Evolutionary conservation across 495 filamentous ascomycete species (phyloP).

Genomic region (Parachaetomium inaequale): DNA sequence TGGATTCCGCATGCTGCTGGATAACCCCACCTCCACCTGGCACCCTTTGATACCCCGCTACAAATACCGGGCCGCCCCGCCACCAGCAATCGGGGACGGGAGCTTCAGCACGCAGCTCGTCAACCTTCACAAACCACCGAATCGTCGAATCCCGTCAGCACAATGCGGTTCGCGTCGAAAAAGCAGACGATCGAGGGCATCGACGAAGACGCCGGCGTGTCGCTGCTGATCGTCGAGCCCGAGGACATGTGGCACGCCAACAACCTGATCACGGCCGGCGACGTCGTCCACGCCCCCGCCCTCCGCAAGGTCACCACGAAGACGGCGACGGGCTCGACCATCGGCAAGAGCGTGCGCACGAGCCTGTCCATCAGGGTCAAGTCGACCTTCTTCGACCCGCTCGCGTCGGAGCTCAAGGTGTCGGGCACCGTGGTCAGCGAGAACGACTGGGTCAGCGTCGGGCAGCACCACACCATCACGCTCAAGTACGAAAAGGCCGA

Average conservation of each 20-base stretch:
- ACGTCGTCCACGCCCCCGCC: conserved; percentile 77
- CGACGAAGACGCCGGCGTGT: conserved; percentile 69
- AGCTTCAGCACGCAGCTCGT: too few relatives aligned
- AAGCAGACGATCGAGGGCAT: conserved; percentile 61
- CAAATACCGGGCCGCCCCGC: background rate
- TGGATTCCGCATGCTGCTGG: too few relatives aligned
- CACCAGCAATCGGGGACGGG: background rate
- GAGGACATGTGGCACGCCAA: conserved; percentile 99
- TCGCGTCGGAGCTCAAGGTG: conserved; percentile 78
- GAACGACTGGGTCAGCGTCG: conserved; percentile 77
- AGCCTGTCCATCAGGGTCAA: conserved; percentile 79
- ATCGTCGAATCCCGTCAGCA: background rate
- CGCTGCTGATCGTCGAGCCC: conserved; percentile 81
- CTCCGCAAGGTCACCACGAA: conserved; percentile 73
- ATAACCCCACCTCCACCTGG: too few relatives aligned
- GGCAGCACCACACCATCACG: conserved; percentile 86
- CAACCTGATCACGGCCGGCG: conserved; percentile 81
- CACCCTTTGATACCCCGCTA: too few relatives aligned
- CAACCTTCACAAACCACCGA: background rate
- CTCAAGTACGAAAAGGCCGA: conserved; percentile 51
- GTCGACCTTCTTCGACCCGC: conserved; percentile 84
- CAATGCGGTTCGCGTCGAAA: conserved; percentile 31
- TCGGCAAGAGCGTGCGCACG: conserved; percentile 69
- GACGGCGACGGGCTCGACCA: conserved; percentile 68
- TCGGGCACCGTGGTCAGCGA: conserved; percentile 77